These are phyloP conservation scores for Pelomyxa schiedti DNA, from an alignment of 78 protist genomes.

Conservation along the genomic window DNA sequence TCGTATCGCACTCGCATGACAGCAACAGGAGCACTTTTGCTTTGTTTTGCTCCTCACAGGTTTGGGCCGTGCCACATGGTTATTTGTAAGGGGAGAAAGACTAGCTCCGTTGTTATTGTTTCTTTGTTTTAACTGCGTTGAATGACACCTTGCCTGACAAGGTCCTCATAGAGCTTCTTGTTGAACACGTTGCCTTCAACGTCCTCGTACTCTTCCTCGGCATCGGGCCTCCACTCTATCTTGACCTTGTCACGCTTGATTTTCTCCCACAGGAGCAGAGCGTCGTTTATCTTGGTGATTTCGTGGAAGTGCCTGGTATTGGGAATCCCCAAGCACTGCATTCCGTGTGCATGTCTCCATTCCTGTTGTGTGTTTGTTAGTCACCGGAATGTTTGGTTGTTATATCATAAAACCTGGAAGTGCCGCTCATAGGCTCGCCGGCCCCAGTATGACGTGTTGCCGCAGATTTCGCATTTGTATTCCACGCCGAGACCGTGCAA, in stretches of 20 bases:
- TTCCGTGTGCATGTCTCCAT: conserved; percentile 77
- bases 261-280: conserved; percentile 43
- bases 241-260: conserved; percentile 18
- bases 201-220: conserved; percentile 93
- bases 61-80: too few species aligned
- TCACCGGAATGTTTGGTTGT: too few species aligned
- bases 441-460: conserved; percentile 80
- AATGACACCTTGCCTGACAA: conserved; percentile 75
- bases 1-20: too few species aligned
- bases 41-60: too few species aligned
- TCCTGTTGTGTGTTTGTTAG: conserved; percentile 33
- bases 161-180: conserved; percentile 76
- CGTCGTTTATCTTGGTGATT: conserved; percentile 81
- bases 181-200: conserved; percentile 74
- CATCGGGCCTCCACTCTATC: conserved; percentile 42
- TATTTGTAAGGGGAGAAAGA: too few species aligned
- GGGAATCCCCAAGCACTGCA: conserved; percentile 78
- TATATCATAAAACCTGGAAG: conserved; percentile 51
- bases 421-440: conserved; percentile 78
- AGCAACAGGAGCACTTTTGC: too few species aligned
- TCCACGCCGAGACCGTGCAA: conserved; percentile 81
- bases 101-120: too few species aligned
- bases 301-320: conserved; percentile 75
- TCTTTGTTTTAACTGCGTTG: too few species aligned
- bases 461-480: conserved; percentile 94